Evolutionary conservation across 164 flowering plant genomes (phyloP).

Genomic region (Malania oleifera): DNA sequence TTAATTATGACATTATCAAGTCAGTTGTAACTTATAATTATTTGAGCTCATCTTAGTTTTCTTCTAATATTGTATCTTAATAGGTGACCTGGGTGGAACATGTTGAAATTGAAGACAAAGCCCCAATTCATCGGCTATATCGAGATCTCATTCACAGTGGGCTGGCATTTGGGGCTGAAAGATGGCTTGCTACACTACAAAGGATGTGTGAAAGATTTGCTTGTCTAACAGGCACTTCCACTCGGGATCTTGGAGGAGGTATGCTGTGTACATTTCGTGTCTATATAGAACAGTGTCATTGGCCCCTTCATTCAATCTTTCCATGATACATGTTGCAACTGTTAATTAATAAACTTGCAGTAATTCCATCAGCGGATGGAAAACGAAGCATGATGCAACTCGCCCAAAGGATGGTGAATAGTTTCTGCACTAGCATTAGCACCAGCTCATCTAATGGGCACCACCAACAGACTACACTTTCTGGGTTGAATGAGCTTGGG

Average conservation of each 20-base stretch:
- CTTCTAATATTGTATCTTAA: too few species aligned
- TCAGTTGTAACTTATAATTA: too few species aligned
- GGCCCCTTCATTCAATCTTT: too few species aligned
- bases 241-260: conserved; percentile 55
- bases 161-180: conserved; percentile 52
- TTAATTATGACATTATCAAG: background rate
- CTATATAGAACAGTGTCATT: too few species aligned
- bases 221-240: conserved; percentile 27
- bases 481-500: conserved; percentile 38
- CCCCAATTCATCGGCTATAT: conserved; percentile 36
- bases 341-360: conserved; percentile 17
- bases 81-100: conserved; percentile 71
- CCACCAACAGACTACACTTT: conserved; percentile 43
- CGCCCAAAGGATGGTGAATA: conserved; percentile 53
- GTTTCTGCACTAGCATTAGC: conserved; percentile 48
- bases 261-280: too few species aligned
- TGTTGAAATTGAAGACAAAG: conserved; percentile 52
- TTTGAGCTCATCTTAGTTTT: too few species aligned
- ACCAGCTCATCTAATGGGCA: conserved; percentile 35
- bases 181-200: conserved; percentile 56
- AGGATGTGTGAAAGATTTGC: conserved; percentile 56
- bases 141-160: conserved; percentile 42
- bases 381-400: conserved; percentile 64
- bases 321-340: too few species aligned
- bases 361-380: conserved; percentile 46